Conservation (phyloP, 768 basidiomycete genomes). For the Vararia minispora region DNA sequence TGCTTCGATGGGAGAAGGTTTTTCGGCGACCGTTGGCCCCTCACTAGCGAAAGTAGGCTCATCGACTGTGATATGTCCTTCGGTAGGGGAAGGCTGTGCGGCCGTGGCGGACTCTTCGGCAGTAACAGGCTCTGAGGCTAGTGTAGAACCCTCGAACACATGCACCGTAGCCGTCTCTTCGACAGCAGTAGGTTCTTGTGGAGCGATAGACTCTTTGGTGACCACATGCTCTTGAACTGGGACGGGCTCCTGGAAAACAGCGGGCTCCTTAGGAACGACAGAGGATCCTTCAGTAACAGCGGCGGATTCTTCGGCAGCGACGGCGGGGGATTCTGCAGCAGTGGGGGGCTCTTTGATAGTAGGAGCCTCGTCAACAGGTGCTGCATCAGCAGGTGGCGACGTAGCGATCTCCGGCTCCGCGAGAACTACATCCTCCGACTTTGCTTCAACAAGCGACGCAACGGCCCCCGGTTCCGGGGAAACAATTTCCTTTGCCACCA, state of each 20-base stretch:
- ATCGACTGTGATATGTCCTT: too few relatives aligned
- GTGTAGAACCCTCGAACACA: not conserved
- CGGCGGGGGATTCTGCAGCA: constrained; percentile 1
- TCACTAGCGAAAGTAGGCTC: too few relatives aligned
- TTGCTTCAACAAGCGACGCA: too few relatives aligned
- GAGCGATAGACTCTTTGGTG: not conserved
- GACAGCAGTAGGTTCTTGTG: not conserved
- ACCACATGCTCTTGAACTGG: not conserved
- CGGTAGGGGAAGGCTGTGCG: too few relatives aligned
- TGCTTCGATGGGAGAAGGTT: too few relatives aligned
- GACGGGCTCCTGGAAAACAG: not conserved
- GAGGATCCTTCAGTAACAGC: not conserved
- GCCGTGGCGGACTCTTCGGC: not conserved
- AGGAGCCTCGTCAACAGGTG: not conserved
- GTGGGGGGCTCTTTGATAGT: not conserved
- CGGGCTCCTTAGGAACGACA: not conserved
- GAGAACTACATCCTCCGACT: too few relatives aligned
- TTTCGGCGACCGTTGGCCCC: too few relatives aligned
- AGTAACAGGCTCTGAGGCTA: too few relatives aligned
- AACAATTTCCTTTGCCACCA: too few relatives aligned
- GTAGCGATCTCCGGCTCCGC: too few relatives aligned
- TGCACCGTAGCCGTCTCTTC: not conserved
- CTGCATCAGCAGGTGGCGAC: too few relatives aligned
- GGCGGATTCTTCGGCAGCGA: not conserved
- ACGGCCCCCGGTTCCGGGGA: too few relatives aligned